phyloP scores from a whole-genome alignment of 106 monocot species.

The Xerophyta viscosa region DNA sequence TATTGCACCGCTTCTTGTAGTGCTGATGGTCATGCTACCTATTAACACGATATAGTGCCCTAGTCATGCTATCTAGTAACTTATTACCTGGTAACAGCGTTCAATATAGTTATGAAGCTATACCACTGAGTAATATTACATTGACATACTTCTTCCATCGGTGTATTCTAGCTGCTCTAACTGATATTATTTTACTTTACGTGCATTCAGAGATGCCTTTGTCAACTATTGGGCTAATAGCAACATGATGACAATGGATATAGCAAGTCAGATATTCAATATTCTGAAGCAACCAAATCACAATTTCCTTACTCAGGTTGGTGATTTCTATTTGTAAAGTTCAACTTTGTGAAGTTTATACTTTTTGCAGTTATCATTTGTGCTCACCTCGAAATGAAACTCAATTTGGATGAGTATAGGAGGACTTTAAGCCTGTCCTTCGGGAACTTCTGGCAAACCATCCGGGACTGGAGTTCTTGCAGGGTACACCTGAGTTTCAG shows the following conservation, averaged over 20 bases:
- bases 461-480: conserved; percentile 92
- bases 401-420: conserved; percentile 29
- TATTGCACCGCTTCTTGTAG: too few species aligned
- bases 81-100: too few species aligned
- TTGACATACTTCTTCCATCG: too few species aligned
- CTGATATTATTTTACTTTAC: too few species aligned
- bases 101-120: too few species aligned
- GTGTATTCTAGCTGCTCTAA: too few species aligned
- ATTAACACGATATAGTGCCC: too few species aligned
- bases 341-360: too few species aligned
- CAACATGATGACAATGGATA: conserved; percentile 87
- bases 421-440: conserved; percentile 86
- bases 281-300: conserved; percentile 72
- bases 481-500: conserved; percentile 92
- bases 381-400: not conserved
- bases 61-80: too few species aligned
- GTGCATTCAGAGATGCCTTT: conserved; percentile 65
- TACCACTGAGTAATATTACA: too few species aligned
- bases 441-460: conserved; percentile 81
- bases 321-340: not conserved
- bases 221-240: conserved; percentile 73
- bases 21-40: too few species aligned
- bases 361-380: too few species aligned
- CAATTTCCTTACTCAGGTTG: conserved; percentile 74
- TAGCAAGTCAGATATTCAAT: conserved; percentile 65